phyloP scores from a whole-genome alignment of 345 rosid genomes.

The Tarenaya hassleriana region DNA sequence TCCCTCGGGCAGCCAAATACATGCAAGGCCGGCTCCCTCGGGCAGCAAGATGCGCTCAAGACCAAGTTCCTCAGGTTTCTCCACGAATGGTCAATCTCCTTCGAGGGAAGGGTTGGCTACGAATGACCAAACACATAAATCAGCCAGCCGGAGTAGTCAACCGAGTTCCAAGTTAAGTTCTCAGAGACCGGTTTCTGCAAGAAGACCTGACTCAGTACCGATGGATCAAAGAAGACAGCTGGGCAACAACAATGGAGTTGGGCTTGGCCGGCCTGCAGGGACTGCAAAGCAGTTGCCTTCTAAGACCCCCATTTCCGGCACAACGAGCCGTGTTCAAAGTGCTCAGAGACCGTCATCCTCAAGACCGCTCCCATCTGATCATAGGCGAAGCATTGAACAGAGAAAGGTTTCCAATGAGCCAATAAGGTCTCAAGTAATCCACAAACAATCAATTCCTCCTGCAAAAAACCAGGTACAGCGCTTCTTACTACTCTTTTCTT shows the following conservation, averaged over 20 bases:
- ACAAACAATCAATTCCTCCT: conserved; percentile 37
- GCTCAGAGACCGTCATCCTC: conserved; percentile 37
- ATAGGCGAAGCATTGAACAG: conserved; percentile 45
- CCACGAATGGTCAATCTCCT: conserved; percentile 23
- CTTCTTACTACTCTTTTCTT: too few species aligned
- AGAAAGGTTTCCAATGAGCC: conserved; percentile 40
- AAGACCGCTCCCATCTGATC: conserved; percentile 38
- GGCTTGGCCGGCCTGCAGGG: conserved; percentile 47
- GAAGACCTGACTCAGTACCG: conserved; percentile 24
- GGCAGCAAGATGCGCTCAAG: conserved; percentile 15
- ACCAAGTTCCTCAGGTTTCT: conserved; percentile 15
- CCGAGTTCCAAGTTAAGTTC: conserved; percentile 32
- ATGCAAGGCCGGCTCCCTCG: conserved; percentile 12
- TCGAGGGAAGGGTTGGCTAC: conserved; percentile 17
- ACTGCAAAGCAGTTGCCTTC: conserved; percentile 37
- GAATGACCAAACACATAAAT: conserved; percentile 35
- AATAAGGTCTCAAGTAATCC: conserved; percentile 27
- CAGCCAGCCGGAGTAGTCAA: conserved; percentile 32
- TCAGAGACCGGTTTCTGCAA: conserved; percentile 36
- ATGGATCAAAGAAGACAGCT: conserved; percentile 47
- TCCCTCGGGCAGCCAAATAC: background rate
- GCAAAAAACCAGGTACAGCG: conserved; percentile 45
- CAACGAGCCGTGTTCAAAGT: conserved; percentile 33
- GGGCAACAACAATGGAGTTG: conserved; percentile 38
- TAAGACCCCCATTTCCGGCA: conserved; percentile 29